Base-by-base conservation (phyloP, 2,329 filamentous ascomycete species). In the Penicillium sp. region DNA sequence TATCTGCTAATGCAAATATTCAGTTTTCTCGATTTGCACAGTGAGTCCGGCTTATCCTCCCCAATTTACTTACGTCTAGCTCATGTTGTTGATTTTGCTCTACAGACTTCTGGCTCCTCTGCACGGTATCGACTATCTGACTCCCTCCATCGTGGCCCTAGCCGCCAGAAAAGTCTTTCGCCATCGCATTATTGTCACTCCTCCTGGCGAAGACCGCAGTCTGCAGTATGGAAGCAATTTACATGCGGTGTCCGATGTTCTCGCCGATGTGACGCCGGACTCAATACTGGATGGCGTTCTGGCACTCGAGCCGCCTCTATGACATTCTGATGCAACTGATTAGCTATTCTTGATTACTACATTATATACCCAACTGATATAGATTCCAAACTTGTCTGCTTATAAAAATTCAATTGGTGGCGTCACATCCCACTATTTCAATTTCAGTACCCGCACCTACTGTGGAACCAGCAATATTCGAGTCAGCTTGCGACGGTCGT, bases 151-250 rank as follows among this genome's bases (percentile, higher is more conserved):
- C 24, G 84, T 96, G 19, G 81, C 78, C 7, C 75, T 98, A 40
- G 93, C 93, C 5, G 83, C 85, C 2, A 81, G 81, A 53, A 97
- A 97, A 71, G 79, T 95, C 22, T 98, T 95, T 64, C 77, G 85
- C 17, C 93, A 98, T 70, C 83, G 89, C 8, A 82, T 98, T 29
- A 69, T 79, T 13, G 78, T 96, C 48, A 81, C 85, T 0, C 69
- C 72, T 1, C 78, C 87, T 1, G 78, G 81, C 53, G 80, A 82
- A 50, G 93, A 97, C 71, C 78, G 89, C 42, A 96, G 89, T 65
- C 78, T 95, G 74, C 88, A 95, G 66, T 98, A 94, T 82, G 93
- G 93, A 0, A 96, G 91, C 66, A 82, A 85, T 46, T 58, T 85
- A 0, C 75, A 78, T 28, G 85, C 86, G 4, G 80, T 96, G 1